Conservation (phyloP, 2,329 filamentous ascomycete genomes). For the Aspergillus aculeatus region DNA sequence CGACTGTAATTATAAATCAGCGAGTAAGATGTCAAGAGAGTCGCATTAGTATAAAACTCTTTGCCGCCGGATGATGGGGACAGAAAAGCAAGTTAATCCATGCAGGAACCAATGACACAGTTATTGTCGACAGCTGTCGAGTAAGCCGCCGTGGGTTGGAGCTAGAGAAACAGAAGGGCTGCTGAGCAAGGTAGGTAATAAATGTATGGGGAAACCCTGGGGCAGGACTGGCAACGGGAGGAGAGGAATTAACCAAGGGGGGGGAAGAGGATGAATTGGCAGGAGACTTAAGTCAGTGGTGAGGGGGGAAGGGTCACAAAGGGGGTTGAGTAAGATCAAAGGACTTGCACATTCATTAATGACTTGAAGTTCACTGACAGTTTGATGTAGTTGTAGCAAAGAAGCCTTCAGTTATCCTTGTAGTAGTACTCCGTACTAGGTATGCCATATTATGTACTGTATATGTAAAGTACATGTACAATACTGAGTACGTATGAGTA, state of each 20-base stretch:
- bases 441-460: no score
- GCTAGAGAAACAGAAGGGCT: not conserved
- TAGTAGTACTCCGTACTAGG: no score
- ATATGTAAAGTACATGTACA: no score
- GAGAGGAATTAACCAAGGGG: not conserved
- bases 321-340: no score
- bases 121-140: not conserved
- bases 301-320: no score
- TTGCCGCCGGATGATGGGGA: slow-evolving; percentile 17
- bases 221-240: not conserved
- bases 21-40: slow-evolving; percentile 16
- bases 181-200: not conserved
- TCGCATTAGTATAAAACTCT: slow-evolving; percentile 12
- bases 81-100: slow-evolving; percentile 10
- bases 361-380: no score
- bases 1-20: slow-evolving; percentile 16
- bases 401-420: no score
- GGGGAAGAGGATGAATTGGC: no score
- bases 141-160: not conserved
- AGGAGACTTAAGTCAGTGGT: no score
- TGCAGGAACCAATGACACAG: slow-evolving; percentile 9
- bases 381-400: no score
- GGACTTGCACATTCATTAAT: no score
- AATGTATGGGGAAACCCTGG: not conserved
- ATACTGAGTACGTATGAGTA: not conserved